A percentile compares a stretch with the other conserved stretches of the same genome.
phyloP scores from a whole-genome alignment of 495 filamentous ascomycete genomes.

The Podospora pseudocomata region DNA sequence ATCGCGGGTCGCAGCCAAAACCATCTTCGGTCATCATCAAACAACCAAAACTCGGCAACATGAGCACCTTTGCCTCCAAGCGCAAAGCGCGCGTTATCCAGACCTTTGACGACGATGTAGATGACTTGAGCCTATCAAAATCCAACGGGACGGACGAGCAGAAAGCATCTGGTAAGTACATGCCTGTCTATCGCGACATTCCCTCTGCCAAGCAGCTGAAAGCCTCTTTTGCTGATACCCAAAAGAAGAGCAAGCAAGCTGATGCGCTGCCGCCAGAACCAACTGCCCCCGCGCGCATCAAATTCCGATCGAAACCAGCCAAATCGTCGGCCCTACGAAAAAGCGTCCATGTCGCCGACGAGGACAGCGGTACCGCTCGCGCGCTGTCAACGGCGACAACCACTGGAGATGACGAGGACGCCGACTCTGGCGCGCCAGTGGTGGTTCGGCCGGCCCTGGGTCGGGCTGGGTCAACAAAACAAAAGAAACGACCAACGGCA shows the following conservation, averaged over 20 bases:
- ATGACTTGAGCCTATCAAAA: constrained; percentile 19
- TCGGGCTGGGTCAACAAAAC: constrained; percentile 39
- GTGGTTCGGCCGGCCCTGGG: constrained; percentile 37
- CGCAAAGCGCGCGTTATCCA: constrained; percentile 73
- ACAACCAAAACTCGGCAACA: constrained; percentile 28
- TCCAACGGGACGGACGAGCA: constrained; percentile 32
- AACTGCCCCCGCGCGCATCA: constrained; percentile 36
- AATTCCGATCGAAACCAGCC: constrained; percentile 44
- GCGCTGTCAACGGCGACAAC: constrained; percentile 25
- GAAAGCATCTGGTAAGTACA: constrained; percentile 35
- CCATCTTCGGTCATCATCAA: neutral
- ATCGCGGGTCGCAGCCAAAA: neutral
- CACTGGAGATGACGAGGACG: constrained; percentile 36
- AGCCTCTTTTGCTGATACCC: constrained; percentile 30
- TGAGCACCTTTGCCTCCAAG: constrained; percentile 62
- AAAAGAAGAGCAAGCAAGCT: constrained; percentile 35
- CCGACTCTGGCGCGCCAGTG: constrained; percentile 36
- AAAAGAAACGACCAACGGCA: constrained; percentile 61
- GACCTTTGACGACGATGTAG: constrained; percentile 61
- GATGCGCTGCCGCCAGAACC: constrained; percentile 35
- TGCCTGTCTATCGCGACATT: neutral
- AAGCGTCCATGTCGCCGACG: constrained; percentile 45
- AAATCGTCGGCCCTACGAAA: constrained; percentile 51
- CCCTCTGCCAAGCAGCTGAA: constrained; percentile 2
- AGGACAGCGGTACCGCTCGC: constrained; percentile 22